Evolutionary conservation across 2,329 filamentous ascomycete genomes (phyloP), one percentile per base, ranked within the genome.

Genomic region (Arthroderma uncinatum): DNA sequence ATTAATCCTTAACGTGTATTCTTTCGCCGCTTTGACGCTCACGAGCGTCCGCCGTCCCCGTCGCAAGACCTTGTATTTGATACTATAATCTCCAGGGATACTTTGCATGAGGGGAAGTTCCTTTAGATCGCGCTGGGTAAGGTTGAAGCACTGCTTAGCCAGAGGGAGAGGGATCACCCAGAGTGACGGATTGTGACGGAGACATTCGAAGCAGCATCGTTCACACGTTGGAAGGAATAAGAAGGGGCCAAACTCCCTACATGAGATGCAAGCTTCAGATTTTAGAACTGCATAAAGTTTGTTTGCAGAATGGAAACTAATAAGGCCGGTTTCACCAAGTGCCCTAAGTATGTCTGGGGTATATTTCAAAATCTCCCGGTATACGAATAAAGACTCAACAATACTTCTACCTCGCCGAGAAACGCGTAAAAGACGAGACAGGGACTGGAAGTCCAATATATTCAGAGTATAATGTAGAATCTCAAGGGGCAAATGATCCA

Each of bases 331-430:
- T 50, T 61, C 56, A 10, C 60, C 60, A 40, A 70, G 57, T n/a
- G 63, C 65, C 2, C 44, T 54, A 53, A 71, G 47, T n/a, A 63
- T 55, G 28, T 58, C 56, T n/a, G 65, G 68, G 2, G 67, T 68
- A 55, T 70, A 78, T 62, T 76, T 74, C 36, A 74, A 71, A 36
- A 71, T 64, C 34, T 74, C 70, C 70, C 71, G 76, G 33, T 72
- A 69, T n/a, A 72, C 63, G 1, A 70, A 64, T 5, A 71, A 64
- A 10, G 59, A 56, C 33, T 67, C 63, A 12, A 70, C 60, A 0
- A 67, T 50, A 16, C 57, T 58, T 33, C 65, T 67, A 7, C 63
- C 66, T 44, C 62, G 54, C 19, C 62, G 19, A 16, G 63, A 68
- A 14, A 61, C 59, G 36, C 58, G 60, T 12, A 67, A 66, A 53